These are phyloP conservation scores for Tetrahymena malaccensis DNA, from an alignment of 73 alveolate species.

Conservation along the genomic window DNA sequence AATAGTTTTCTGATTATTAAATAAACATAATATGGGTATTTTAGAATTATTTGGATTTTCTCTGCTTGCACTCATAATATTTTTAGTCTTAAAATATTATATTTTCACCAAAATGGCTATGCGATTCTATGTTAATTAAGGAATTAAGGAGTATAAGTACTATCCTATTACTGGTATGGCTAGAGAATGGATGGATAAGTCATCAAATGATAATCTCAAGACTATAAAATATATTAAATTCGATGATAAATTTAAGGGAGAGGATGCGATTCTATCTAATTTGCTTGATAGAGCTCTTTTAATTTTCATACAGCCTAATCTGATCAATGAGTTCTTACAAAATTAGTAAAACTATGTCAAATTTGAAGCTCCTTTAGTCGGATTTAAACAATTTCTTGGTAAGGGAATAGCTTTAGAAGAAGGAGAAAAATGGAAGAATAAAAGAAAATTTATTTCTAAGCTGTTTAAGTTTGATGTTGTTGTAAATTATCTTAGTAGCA, in stretches of 20 bases:
- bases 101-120: background rate
- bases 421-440: background rate
- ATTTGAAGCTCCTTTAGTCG: background rate
- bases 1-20: too few relatives aligned
- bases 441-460: background rate
- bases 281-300: background rate
- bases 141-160: background rate
- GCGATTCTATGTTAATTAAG: background rate
- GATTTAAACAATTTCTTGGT: background rate
- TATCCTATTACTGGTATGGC: background rate
- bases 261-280: background rate
- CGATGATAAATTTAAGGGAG: background rate
- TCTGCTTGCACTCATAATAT: background rate
- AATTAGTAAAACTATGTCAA: background rate
- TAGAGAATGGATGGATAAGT: background rate
- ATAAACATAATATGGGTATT: too few relatives aligned
- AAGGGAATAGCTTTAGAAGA: background rate
- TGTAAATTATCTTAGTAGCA: background rate
- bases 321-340: background rate
- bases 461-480: background rate
- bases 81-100: too few relatives aligned
- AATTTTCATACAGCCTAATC: background rate
- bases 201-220: background rate
- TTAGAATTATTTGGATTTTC: too few relatives aligned
- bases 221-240: background rate